Evolutionary conservation across 352 stramenopile species (phyloP), one percentile per base, ranked within the genome.

Genomic region (Globisporangium emineosum): DNA sequence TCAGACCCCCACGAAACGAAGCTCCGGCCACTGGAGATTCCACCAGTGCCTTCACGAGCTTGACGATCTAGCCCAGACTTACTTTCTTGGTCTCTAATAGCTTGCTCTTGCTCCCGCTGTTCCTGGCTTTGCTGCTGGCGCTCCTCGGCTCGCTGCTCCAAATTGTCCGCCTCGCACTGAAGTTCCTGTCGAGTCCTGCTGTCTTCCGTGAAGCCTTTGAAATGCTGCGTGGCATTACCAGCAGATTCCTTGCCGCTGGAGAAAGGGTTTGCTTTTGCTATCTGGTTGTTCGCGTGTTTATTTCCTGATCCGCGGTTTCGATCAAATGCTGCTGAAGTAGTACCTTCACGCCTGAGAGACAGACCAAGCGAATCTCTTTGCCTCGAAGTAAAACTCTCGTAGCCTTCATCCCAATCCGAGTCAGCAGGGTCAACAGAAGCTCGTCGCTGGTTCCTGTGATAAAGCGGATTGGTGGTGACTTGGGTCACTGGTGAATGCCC

Each of bases 341-440:
- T 17, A 13, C 27, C 27, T 12, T 57, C 51, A 35, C 27, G 23
- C 5, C 29, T 17, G 17, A 35, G 7, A 15, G 30, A 30, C n/a
- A 15, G 29, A 21, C 12, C n/a, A 43, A 15, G 29, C 13, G n/a
- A 42, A 3, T 27, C 30, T 27, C n/a, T 19, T n/a, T 43, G 52
- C 5, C 30, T 58, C 19, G 52, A 45, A 1, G 19, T 15, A 30
- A 45, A 58, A n/a, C 52, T 58, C 12, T 58, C 29, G 21, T 42
- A 35, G 35, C 50, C 42, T n/a, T 55, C 43, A 23, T 56, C 50
- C n/a, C 37, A 43, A 17, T 58, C 52, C 8, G 32, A 58, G 50
- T 42, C 49, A 23, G 60, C 60, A 10, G 60, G 60, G 17, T 71
- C 49, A 9, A 77, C 65, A 6, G 72, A 73, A 12, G 50, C 43